Conservation (phyloP, 345 rosid genomes). For the Mangifera indica region DNA sequence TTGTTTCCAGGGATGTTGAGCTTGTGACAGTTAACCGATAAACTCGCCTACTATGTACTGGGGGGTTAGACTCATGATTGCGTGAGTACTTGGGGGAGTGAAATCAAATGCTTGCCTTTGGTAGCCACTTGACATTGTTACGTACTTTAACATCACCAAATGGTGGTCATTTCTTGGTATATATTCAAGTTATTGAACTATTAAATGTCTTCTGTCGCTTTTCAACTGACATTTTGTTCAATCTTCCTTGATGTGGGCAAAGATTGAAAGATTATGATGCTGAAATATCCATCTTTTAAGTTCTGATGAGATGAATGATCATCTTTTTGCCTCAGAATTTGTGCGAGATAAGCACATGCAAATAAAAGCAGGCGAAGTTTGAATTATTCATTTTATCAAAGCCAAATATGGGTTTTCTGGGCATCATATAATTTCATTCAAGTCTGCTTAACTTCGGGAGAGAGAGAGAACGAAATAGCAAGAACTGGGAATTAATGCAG, state of each 20-base stretch:
- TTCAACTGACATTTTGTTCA: background rate
- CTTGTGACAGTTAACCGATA: background rate
- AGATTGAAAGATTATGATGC: background rate
- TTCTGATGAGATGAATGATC: constrained; percentile 12
- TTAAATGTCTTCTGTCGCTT: background rate
- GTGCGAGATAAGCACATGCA: background rate
- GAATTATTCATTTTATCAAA: background rate
- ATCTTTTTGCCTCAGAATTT: background rate
- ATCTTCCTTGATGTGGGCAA: background rate
- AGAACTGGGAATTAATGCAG: background rate
- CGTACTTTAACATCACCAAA: background rate
- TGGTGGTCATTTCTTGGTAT: background rate
- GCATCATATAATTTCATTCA: background rate
- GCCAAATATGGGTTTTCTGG: background rate
- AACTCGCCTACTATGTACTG: constrained; percentile 9
- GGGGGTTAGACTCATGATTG: no score
- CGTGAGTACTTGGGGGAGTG: background rate
- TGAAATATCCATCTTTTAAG: constrained; percentile 1
- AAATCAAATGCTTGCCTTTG: constrained; percentile 12
- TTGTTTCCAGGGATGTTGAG: constrained; percentile 28
- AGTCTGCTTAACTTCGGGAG: background rate
- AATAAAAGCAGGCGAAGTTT: background rate
- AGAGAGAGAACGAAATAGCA: background rate
- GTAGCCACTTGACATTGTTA: constrained; percentile 1
- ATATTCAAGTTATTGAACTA: background rate